Evolutionary conservation across 2,329 filamentous ascomycete genomes (phyloP).

Genomic region (Cladophialophora carrionii): DNA sequence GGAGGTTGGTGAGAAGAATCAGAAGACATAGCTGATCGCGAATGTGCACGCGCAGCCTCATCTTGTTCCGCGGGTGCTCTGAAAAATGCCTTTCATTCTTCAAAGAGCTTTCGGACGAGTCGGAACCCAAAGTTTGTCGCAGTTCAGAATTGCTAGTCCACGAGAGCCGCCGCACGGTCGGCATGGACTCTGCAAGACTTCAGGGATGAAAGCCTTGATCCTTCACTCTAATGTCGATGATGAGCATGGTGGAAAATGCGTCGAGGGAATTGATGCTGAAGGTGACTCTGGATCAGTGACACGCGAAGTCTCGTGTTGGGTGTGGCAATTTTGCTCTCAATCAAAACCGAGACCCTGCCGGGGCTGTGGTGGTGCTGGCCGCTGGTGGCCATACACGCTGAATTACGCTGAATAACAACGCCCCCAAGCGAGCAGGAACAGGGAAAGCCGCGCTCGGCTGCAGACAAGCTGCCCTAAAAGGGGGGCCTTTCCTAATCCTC

Average conservation of each 20-base stretch:
- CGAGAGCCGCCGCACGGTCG: background rate
- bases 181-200: background rate
- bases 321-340: background rate
- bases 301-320: background rate
- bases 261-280: background rate
- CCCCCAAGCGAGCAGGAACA: background rate
- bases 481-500: background rate
- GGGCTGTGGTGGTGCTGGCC: background rate
- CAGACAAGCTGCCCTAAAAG: background rate
- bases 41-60: constrained; percentile 77
- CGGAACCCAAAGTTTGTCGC: background rate
- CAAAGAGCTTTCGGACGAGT: background rate
- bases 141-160: background rate
- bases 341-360: background rate
- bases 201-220: background rate
- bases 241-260: background rate
- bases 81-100: background rate
- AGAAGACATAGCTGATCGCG: constrained; percentile 80
- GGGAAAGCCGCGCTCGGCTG: background rate
- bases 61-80: constrained; percentile 8
- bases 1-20: constrained; percentile 72
- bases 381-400: background rate
- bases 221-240: background rate
- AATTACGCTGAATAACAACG: background rate
- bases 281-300: background rate